Conservation (phyloP, 2,329 filamentous ascomycete genomes). For the Stagonosporopsis chrysanthemi region DNA sequence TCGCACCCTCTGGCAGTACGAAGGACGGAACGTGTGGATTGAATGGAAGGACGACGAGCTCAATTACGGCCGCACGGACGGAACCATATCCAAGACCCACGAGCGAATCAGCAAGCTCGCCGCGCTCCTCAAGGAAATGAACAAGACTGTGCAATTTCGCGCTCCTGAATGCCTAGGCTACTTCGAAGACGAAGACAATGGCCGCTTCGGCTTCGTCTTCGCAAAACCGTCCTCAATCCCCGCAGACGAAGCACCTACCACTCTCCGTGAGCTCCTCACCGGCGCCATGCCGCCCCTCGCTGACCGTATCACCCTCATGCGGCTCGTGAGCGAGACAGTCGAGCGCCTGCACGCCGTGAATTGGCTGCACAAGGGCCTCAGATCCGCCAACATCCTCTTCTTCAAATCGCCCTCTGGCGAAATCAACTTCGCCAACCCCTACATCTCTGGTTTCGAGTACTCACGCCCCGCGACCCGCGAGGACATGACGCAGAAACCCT, state of each 20-base stretch:
- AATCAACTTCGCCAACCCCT: conserved; percentile 54
- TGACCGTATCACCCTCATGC: conserved; percentile 60
- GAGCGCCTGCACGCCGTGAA: conserved; percentile 64
- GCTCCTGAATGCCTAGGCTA: conserved; percentile 48
- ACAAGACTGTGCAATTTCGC: conserved; percentile 28
- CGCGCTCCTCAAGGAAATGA: conserved; percentile 35
- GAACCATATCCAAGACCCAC: conserved; percentile 34
- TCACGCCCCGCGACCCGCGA: conserved; percentile 59
- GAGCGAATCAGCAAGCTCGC: conserved; percentile 44
- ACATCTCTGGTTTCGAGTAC: conserved; percentile 64
- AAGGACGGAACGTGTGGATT: conserved; percentile 43
- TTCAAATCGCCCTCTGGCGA: conserved; percentile 43
- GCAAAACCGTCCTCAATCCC: conserved; percentile 54
- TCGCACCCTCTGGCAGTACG: not conserved
- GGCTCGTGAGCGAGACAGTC: conserved; percentile 61
- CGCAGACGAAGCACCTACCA: conserved; percentile 52
- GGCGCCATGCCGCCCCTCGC: conserved; percentile 58
- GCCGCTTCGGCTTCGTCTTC: conserved; percentile 63
- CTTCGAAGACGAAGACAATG: conserved; percentile 43
- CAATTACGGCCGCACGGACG: conserved; percentile 24
- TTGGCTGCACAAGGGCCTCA: conserved; percentile 67
- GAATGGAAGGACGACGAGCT: conserved; percentile 49
- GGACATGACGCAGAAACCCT: conserved; percentile 60
- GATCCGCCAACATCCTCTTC: conserved; percentile 63
- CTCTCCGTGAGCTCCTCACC: conserved; percentile 58